phyloP scores from a whole-genome alignment of 768 basidiomycete species.

The Calocera viscosa region DNA sequence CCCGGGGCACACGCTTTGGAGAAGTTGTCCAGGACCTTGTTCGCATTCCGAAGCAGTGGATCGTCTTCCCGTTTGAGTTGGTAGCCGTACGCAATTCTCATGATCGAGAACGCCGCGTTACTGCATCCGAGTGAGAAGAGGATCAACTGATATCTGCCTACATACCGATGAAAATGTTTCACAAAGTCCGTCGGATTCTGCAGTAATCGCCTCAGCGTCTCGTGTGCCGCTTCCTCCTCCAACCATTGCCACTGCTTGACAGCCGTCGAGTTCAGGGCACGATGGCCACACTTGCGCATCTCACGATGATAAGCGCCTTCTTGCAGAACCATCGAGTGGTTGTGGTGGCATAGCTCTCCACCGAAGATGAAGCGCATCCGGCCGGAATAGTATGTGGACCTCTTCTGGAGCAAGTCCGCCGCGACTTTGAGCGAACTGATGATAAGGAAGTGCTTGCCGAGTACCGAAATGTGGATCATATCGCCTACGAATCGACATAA shows the following conservation, averaged over 20 bases:
- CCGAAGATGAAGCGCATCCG: slow-evolving; percentile 19
- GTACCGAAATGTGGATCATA: background rate
- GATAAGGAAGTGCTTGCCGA: slow-evolving; percentile 28
- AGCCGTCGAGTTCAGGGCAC: background rate
- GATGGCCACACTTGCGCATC: background rate
- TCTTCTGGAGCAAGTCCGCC: slow-evolving; percentile 33
- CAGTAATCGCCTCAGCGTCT: background rate
- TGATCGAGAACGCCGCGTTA: background rate
- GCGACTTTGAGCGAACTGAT: slow-evolving; percentile 30
- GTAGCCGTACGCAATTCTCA: slow-evolving; percentile 34
- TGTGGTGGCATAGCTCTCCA: background rate
- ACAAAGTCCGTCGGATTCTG: background rate
- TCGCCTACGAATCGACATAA: background rate
- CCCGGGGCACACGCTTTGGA: slow-evolving; percentile 24
- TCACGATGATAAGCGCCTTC: background rate
- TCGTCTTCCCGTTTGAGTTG: slow-evolving; percentile 24
- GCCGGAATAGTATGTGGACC: slow-evolving; percentile 33
- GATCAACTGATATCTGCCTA: background rate
- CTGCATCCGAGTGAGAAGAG: background rate
- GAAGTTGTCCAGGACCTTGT: slow-evolving; percentile 23
- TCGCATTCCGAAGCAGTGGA: slow-evolving; percentile 28
- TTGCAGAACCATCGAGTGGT: background rate
- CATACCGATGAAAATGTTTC: background rate
- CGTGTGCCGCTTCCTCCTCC: background rate
- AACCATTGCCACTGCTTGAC: background rate